A percentile compares a stretch with the other conserved stretches of the same genome.
Evolutionary conservation across 2,329 filamentous ascomycete genomes (phyloP).

Genomic region (Penicillium hordei): DNA sequence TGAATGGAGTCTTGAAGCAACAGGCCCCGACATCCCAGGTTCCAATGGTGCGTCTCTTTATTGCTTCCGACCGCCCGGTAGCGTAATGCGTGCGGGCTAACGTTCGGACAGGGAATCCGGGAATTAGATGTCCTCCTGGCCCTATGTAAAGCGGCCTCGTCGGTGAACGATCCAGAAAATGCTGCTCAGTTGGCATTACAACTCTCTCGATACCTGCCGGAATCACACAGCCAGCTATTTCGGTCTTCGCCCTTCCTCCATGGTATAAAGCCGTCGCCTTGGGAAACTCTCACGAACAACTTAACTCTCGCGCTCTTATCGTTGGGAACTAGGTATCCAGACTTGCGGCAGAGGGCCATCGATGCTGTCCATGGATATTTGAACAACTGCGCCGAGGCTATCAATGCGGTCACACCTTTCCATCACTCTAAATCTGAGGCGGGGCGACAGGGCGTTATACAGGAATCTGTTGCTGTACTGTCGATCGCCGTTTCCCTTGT

Average conservation of each 20-base stretch:
- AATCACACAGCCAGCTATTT: conserved; percentile 78
- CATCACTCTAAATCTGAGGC: conserved; percentile 57
- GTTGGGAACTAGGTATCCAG: conserved; percentile 70
- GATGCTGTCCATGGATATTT: conserved; percentile 71
- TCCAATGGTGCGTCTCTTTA: conserved; percentile 37
- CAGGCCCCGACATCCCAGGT: conserved; percentile 40
- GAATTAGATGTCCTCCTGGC: conserved; percentile 92
- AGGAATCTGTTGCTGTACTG: conserved; percentile 67
- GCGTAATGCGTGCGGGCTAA: conserved; percentile 19
- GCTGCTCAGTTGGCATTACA: conserved; percentile 78
- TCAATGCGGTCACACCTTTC: conserved; percentile 56
- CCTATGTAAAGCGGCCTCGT: conserved; percentile 83
- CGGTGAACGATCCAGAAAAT: conserved; percentile 67
- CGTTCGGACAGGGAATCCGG: conserved; percentile 64
- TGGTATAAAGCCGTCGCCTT: conserved; percentile 80
- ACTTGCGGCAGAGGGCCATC: conserved; percentile 65
- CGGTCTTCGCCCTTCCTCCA: conserved; percentile 78
- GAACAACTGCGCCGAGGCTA: conserved; percentile 64
- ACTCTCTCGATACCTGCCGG: conserved; percentile 78
- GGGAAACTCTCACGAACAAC: conserved; percentile 77
- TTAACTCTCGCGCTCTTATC: conserved; percentile 79
- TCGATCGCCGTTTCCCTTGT: conserved; percentile 81
- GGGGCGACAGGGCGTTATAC: conserved; percentile 35
- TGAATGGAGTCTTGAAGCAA: conserved; percentile 40
- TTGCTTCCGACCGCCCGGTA: background rate